Evolutionary conservation across 805 yeast species (phyloP), one percentile per base, ranked within the genome.

Genomic region (Ogataea minuta): DNA sequence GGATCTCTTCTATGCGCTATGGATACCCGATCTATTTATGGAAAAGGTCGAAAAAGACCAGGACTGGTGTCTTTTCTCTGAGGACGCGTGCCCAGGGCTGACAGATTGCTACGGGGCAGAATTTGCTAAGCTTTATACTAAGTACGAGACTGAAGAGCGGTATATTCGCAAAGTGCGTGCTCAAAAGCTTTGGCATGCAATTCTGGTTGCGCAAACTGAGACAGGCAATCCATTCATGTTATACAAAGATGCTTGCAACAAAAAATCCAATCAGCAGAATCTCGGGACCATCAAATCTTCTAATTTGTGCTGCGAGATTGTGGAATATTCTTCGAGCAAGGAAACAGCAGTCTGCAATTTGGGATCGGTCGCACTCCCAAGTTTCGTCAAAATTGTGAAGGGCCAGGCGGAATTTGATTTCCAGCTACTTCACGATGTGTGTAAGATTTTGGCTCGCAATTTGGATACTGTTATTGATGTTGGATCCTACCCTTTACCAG

Each of bases 1-100:
- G 56, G 98, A 91, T 62, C 68, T 91, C 50, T 91, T 91, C 69
- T 80, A 84, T 57, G 98, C 95, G 6, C 71, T 91, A 34, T 91
- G 99, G 99, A 77, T 91, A 30, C 87, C 97, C 2, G 98, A 91
- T 60, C 68, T 91, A 56, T 91, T 91, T 66, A 91, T 91, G 99
- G 67, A 83, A 62, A 78, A 93, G 50, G 97, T 91, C 29, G 85
- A 87, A 62, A 66, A 63, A 12, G 76, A 88, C 56, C 80, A 63
- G 36, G 82, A 81, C 17, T 91, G 99, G 99, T 79, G 91, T 39
- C 67, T 91, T 41, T 89, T 91, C 62, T 87, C 95, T 28, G 95
- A 95, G 34, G 80, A 82, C 63, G 86, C 80, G 56, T 89, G 93
- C 41, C 91, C 93, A 7, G 96, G 96, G 6, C 71, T 91, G 36